Conservation (phyloP, 106 monocot genomes). For the Apostasia ramifera region DNA sequence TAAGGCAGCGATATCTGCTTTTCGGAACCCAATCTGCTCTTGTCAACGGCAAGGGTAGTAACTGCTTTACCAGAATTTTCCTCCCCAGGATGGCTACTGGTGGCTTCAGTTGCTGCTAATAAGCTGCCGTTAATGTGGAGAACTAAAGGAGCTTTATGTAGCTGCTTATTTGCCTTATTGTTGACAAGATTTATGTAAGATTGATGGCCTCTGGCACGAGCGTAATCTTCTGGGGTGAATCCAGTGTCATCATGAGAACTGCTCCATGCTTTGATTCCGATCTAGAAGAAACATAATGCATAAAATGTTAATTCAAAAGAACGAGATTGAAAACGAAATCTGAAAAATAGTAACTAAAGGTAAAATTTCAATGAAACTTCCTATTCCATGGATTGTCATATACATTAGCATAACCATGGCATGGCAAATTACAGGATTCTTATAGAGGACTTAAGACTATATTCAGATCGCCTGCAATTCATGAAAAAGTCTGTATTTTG, state of each 20-base stretch:
- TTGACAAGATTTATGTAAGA: slow-evolving; percentile 58
- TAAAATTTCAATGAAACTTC: neutral
- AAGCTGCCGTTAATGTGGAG: slow-evolving; percentile 27
- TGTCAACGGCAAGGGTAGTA: slow-evolving; percentile 26
- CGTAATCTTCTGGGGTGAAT: slow-evolving; percentile 75
- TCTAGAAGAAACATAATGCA: slow-evolving; percentile 15
- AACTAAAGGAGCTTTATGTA: slow-evolving; percentile 20
- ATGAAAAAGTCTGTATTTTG: too few species aligned
- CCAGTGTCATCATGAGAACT: slow-evolving; percentile 29
- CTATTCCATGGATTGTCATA: too few species aligned
- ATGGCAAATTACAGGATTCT: too few species aligned
- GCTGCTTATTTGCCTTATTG: slow-evolving; percentile 40
- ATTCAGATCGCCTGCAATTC: too few species aligned
- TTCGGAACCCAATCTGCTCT: neutral
- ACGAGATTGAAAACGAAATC: neutral
- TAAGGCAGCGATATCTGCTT: neutral
- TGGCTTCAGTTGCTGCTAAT: neutral
- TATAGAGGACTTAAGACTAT: too few species aligned
- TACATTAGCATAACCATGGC: too few species aligned
- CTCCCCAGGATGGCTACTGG: slow-evolving; percentile 5
- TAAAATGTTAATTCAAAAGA: too few species aligned
- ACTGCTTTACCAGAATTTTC: slow-evolving; percentile 7
- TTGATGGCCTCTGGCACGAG: slow-evolving; percentile 29
- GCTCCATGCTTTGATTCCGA: slow-evolving; percentile 77
- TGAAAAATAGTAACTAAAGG: neutral